phyloP scores from a whole-genome alignment of 495 filamentous ascomycete species.

The Eremomyces bilateralis region DNA sequence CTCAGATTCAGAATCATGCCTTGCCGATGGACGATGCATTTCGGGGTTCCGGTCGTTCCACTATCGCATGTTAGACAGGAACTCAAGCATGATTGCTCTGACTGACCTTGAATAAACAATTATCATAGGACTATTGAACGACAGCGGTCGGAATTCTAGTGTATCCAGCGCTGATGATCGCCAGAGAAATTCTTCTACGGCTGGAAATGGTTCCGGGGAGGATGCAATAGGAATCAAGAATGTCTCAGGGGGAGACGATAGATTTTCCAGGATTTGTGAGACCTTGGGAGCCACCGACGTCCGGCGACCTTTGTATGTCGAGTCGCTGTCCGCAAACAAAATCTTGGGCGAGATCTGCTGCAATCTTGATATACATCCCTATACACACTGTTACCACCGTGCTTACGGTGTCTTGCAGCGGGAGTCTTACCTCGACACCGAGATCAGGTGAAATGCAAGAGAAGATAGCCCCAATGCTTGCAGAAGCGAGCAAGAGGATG shows the following conservation, averaged over 20 bases:
- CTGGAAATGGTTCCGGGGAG: neutral
- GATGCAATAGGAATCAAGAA: slow-evolving; percentile 1
- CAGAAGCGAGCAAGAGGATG: slow-evolving; percentile 1
- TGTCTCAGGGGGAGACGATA: slow-evolving; percentile 1
- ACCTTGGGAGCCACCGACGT: neutral
- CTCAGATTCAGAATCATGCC: slow-evolving; percentile 2
- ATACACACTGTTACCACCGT: neutral
- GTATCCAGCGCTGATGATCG: neutral
- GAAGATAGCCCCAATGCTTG: slow-evolving; percentile 2
- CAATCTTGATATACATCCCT: slow-evolving; percentile 1
- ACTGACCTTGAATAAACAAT: slow-evolving; percentile 3
- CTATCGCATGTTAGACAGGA: no score
- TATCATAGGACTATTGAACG: slow-evolving; percentile 1
- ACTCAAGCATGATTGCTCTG: no score
- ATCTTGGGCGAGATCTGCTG: slow-evolving; percentile 1
- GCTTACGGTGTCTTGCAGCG: neutral
- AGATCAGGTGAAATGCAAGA: slow-evolving; percentile 3
- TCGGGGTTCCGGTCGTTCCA: slow-evolving; percentile 3
- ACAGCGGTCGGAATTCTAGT: slow-evolving; percentile 1
- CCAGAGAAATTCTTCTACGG: neutral
- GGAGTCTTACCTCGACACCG: neutral
- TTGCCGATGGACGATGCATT: slow-evolving; percentile 1
- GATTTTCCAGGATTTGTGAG: neutral
- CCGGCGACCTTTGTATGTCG: slow-evolving; percentile 1
- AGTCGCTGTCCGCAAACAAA: slow-evolving; percentile 1